phyloP scores from a whole-genome alignment of 1,139 yeast genomes.

The Kodamaea anthophila region DNA sequence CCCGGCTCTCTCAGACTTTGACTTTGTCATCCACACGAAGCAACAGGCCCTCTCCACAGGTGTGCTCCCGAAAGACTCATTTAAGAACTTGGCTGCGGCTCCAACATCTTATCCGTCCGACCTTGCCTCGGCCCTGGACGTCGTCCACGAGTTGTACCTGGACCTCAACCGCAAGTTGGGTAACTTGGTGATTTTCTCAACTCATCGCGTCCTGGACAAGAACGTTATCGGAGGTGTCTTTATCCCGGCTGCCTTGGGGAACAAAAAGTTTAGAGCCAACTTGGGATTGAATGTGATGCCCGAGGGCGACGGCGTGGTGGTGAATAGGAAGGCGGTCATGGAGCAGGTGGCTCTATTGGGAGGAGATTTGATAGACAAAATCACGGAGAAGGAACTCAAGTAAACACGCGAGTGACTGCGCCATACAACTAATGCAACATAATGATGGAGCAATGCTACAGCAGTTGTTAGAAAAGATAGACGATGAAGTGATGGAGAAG shows the following conservation, averaged over 20 bases:
- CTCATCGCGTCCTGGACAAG: conserved; percentile 41
- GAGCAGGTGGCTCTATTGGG: conserved; percentile 72
- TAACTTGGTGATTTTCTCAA: conserved; percentile 55
- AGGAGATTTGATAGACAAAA: conserved; percentile 51
- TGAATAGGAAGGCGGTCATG: conserved; percentile 71
- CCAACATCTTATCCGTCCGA: conserved; percentile 41
- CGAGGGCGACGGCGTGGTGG: conserved; percentile 45
- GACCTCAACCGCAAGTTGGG: conserved; percentile 54
- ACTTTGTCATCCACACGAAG: conserved; percentile 51
- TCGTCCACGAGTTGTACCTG: conserved; percentile 46
- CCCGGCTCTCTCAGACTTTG: conserved; percentile 81
- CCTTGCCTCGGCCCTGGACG: conserved; percentile 44
- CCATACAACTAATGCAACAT: too few species aligned
- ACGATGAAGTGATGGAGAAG: too few species aligned
- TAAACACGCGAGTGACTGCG: too few species aligned
- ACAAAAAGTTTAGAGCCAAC: conserved; percentile 71
- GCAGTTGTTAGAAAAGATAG: too few species aligned
- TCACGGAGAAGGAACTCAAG: conserved; percentile 4
- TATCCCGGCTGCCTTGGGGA: conserved; percentile 54
- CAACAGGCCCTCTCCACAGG: conserved; percentile 48
- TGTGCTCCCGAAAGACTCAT: conserved; percentile 46
- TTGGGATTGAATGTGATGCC: conserved; percentile 74
- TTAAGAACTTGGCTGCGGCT: conserved; percentile 56
- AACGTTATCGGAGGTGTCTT: conserved; percentile 75
- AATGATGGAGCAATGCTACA: too few species aligned